Evolutionary conservation across 306 rosid genomes (phyloP), one percentile per base, ranked within the genome.

Genomic region (Herpetospermum pedunculosum): DNA sequence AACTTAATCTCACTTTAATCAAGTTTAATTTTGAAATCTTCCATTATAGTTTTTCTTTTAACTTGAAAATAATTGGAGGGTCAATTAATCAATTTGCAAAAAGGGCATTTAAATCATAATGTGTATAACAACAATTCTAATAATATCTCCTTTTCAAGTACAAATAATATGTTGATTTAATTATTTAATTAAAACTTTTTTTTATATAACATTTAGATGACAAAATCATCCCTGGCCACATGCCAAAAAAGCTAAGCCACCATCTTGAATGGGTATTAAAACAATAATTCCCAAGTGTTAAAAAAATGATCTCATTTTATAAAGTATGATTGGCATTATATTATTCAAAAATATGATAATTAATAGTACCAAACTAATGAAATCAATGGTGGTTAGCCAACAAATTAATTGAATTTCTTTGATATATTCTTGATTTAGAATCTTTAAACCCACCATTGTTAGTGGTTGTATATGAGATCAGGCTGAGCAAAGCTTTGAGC

Each of bases 201-300:
- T 55, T 25, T 25, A 23, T 1, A 64, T 8, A 4, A 65, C 41
- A 67, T 40, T 40, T 21, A 4, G 0, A 14, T 67, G 50, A 67
- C 52, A 67, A 41, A 23, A 67, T 38, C 72, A 67, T 67, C 72
- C 19, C 52, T 40, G 52, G 34, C 52, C 72, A 67, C 72, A 67
- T 67, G 72, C 49, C 72, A 5, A 41, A 67, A 63, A 40, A 38
- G 52, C 52, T 23, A 40, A 67, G 37, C 52, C 72, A 67, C 72
- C 49, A 21, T 40, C 72, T 9, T n/a, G 15, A 67, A 67, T 67
- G 52, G 52, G 35, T 23, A 41, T 67, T 41, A 67, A n/a, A n/a
- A 67, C 16, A 38, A 64, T 19, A 38, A 35, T 32, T 63, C 38
- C 9, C 16, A 37, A 64, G 30, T 37, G 69, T 15, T 18, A 18